Conservation (phyloP, 495 filamentous ascomycete species). For the Parathielavia appendiculata region DNA sequence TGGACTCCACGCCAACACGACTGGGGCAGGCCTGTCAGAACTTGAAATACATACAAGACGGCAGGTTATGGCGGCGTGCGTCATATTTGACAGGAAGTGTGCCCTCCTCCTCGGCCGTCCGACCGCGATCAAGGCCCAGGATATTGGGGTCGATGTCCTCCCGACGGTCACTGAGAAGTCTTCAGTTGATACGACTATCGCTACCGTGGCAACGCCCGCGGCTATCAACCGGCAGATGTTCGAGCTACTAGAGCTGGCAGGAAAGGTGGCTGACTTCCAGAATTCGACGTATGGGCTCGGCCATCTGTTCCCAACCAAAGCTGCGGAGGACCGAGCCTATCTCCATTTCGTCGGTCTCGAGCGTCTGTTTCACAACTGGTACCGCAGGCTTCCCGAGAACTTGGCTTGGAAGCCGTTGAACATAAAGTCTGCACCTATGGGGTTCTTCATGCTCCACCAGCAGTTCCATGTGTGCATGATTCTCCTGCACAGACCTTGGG, state of each 20-base stretch:
- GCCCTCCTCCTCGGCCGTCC: slow-evolving; percentile 48
- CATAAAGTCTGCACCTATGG: slow-evolving; percentile 44
- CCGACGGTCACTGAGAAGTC: slow-evolving; percentile 16
- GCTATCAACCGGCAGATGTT: slow-evolving; percentile 45
- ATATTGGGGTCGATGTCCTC: slow-evolving; percentile 43
- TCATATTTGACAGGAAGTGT: slow-evolving; percentile 51
- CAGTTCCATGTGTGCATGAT: slow-evolving; percentile 50
- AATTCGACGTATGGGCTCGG: slow-evolving; percentile 19
- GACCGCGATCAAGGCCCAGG: slow-evolving; percentile 47
- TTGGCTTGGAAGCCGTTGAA: slow-evolving; percentile 47
- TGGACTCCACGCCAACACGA: slow-evolving; percentile 44
- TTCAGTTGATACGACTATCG: slow-evolving; percentile 5
- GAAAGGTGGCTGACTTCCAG: slow-evolving; percentile 43
- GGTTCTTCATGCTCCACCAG: slow-evolving; percentile 50
- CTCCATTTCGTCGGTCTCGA: slow-evolving; percentile 44
- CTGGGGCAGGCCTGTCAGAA: slow-evolving; percentile 33
- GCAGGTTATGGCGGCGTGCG: slow-evolving; percentile 46
- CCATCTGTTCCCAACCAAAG: slow-evolving; percentile 23
- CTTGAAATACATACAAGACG: slow-evolving; percentile 41
- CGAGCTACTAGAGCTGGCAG: slow-evolving; percentile 50
- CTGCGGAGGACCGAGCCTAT: slow-evolving; percentile 39
- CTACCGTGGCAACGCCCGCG: slow-evolving; percentile 31
- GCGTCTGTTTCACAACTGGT: slow-evolving; percentile 49
- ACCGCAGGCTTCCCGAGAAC: slow-evolving; percentile 42
- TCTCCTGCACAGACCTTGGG: slow-evolving; percentile 47